A percentile compares a stretch with the other conserved stretches of the same genome.
phyloP scores from a whole-genome alignment of 768 basidiomycete species.

The Psilocybe cubensis region DNA sequence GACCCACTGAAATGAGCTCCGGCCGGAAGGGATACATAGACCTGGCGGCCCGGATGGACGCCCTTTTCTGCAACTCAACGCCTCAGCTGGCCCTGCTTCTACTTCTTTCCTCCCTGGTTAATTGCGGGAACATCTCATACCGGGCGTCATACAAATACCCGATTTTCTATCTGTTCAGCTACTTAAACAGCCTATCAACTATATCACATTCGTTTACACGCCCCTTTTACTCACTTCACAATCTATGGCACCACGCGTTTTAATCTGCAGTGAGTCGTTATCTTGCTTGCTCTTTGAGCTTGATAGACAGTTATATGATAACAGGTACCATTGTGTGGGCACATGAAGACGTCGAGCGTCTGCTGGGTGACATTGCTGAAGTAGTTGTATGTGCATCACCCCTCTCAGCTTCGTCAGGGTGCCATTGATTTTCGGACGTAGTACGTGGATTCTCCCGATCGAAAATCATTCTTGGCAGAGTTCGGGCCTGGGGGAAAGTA shows the following conservation, averaged over 20 bases:
- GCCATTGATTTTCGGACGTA: constrained; percentile 16
- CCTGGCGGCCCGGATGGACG: not conserved
- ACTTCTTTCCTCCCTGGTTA: not conserved
- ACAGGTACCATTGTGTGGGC: constrained; percentile 82
- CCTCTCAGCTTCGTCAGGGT: not conserved
- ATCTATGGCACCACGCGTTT: constrained; percentile 28
- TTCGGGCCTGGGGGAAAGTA: constrained; percentile 75
- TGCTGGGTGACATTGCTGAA: constrained; percentile 72
- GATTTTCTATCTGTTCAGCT: not conserved
- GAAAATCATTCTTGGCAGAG: constrained; percentile 70
- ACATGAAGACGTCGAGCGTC: constrained; percentile 65
- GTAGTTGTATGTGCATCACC: constrained; percentile 64
- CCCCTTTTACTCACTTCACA: not conserved
- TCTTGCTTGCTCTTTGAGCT: not conserved
- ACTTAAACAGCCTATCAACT: not conserved
- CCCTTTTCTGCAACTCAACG: not conserved
- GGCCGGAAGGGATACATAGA: not conserved
- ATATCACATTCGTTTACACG: not conserved
- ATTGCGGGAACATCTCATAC: not conserved
- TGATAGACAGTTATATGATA: not conserved
- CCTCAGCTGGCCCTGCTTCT: constrained; percentile 1
- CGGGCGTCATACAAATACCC: constrained; percentile 1
- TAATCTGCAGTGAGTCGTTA: constrained; percentile 40
- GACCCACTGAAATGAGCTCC: constrained; percentile 4
- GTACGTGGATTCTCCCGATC: constrained; percentile 59